Evolutionary conservation across 495 filamentous ascomycete species (phyloP).

Genomic region (Penicillium ochrochloron): DNA sequence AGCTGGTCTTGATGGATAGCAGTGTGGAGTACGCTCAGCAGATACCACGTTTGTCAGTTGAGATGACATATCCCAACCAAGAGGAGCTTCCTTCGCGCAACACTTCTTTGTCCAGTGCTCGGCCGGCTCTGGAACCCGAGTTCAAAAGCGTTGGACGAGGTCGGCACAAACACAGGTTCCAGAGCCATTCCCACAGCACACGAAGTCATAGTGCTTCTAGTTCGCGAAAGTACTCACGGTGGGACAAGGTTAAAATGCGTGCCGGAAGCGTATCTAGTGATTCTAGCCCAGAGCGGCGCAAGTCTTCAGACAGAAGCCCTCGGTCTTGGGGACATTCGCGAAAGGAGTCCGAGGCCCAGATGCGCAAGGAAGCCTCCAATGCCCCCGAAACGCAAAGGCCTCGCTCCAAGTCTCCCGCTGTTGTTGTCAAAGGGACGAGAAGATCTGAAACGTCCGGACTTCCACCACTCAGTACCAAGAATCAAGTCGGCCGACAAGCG

Average conservation of each 20-base stretch:
- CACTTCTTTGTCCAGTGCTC: slow-evolving; percentile 39
- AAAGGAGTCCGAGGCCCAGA: slow-evolving; percentile 19
- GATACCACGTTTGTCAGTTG: slow-evolving; percentile 23
- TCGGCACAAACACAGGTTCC: slow-evolving; percentile 37
- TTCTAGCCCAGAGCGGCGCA: slow-evolving; percentile 30
- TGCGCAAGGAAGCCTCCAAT: slow-evolving; percentile 10
- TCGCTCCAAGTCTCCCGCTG: slow-evolving; percentile 22
- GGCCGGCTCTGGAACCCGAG: slow-evolving; percentile 34
- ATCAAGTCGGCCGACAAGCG: slow-evolving; percentile 23
- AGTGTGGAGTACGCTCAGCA: slow-evolving; percentile 20
- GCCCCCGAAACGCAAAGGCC: slow-evolving; percentile 14
- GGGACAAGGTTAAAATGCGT: slow-evolving; percentile 34
- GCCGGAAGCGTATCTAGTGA: slow-evolving; percentile 39
- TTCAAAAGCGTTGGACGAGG: slow-evolving; percentile 41
- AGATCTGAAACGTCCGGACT: slow-evolving; percentile 13
- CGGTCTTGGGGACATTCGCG: slow-evolving; percentile 19
- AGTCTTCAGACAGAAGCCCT: slow-evolving; percentile 21
- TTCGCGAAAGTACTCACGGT: slow-evolving; percentile 27
- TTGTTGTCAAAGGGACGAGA: slow-evolving; percentile 8
- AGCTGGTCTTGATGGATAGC: slow-evolving; percentile 29
- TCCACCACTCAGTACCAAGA: slow-evolving; percentile 18
- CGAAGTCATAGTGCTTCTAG: slow-evolving; percentile 36
- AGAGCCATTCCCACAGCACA: slow-evolving; percentile 30
- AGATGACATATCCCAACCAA: slow-evolving; percentile 21
- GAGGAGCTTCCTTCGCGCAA: slow-evolving; percentile 30